Percentiles rank a stretch among this genome's conserved stretches.
These are phyloP conservation scores for Lepidium aucheri DNA, from an alignment of 345 rosid species.

Conservation along the genomic window DNA sequence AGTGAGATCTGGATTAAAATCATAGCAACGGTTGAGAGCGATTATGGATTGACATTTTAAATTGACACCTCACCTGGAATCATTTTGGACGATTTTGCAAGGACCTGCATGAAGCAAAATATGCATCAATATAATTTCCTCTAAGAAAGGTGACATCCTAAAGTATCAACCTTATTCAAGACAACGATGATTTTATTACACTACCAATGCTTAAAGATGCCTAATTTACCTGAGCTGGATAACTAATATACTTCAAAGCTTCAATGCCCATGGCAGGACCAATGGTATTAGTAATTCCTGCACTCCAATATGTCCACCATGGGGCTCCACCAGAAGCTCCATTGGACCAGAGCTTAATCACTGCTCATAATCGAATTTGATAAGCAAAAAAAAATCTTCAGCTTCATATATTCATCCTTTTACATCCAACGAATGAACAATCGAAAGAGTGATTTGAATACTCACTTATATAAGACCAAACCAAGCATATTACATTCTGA, in stretches of 20 bases:
- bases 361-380: constrained; percentile 26
- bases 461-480: constrained; percentile 95
- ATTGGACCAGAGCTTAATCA: constrained; percentile 88
- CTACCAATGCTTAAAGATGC: constrained; percentile 2
- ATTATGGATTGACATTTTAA: not conserved
- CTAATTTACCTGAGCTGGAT: constrained; percentile 82
- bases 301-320: constrained; percentile 98
- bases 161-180: not conserved
- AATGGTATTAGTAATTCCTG: constrained; percentile 92
- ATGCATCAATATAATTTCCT: not conserved
- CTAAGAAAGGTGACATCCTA: not conserved
- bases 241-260: constrained; percentile 92
- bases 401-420: not conserved
- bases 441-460: not conserved
- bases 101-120: constrained; percentile 46
- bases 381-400: not conserved
- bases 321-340: constrained; percentile 75
- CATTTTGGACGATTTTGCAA: constrained; percentile 98
- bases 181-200: not conserved
- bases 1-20: not conserved
- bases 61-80: constrained; percentile 63
- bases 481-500: constrained; percentile 82
- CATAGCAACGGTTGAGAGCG: not conserved
- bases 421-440: not conserved
- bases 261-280: constrained; percentile 99